A percentile compares a stretch with the other conserved stretches of the same genome.
Conservation (phyloP, 2,329 filamentous ascomycete genomes). For the Clarireedia monteithiana region DNA sequence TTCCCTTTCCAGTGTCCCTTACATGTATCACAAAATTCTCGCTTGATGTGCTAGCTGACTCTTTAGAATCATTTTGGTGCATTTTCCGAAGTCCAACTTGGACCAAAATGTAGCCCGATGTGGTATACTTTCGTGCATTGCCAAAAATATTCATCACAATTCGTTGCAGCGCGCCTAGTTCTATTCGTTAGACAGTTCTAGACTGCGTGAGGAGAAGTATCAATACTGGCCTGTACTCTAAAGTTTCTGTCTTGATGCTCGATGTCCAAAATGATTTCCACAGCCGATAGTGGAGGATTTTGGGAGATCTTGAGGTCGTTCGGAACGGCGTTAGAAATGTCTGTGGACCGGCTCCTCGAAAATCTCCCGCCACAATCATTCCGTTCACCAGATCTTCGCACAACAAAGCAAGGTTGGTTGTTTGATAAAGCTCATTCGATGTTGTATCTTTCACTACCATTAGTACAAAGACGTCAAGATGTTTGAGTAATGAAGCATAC, state of each 20-base stretch:
- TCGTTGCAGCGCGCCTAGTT: conserved; percentile 40
- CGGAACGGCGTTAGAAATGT: too few species aligned
- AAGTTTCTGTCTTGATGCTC: conserved; percentile 24
- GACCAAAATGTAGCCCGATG: conserved; percentile 39
- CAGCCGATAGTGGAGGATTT: background rate
- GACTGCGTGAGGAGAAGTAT: background rate
- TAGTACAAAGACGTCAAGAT: background rate
- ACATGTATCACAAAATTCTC: conserved; percentile 31
- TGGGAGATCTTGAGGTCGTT: too few species aligned
- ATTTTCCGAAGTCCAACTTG: background rate
- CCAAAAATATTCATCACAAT: conserved; percentile 54
- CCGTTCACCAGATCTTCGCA: conserved; percentile 27
- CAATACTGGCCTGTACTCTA: conserved; percentile 26
- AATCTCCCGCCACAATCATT: conserved; percentile 19
- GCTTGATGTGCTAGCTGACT: conserved; percentile 50
- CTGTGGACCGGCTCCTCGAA: background rate
- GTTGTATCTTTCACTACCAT: conserved; percentile 14
- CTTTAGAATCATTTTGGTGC: conserved; percentile 25
- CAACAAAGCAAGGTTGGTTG: conserved; percentile 23
- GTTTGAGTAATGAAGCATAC: background rate
- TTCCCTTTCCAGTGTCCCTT: conserved; percentile 54
- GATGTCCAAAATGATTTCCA: conserved; percentile 25
- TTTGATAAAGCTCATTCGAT: conserved; percentile 23
- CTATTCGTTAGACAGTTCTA: too few species aligned
- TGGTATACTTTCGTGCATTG: conserved; percentile 53